Conservation (phyloP, 1,284 basidiomycete species). For the Moesziomyces antarcticus region DNA sequence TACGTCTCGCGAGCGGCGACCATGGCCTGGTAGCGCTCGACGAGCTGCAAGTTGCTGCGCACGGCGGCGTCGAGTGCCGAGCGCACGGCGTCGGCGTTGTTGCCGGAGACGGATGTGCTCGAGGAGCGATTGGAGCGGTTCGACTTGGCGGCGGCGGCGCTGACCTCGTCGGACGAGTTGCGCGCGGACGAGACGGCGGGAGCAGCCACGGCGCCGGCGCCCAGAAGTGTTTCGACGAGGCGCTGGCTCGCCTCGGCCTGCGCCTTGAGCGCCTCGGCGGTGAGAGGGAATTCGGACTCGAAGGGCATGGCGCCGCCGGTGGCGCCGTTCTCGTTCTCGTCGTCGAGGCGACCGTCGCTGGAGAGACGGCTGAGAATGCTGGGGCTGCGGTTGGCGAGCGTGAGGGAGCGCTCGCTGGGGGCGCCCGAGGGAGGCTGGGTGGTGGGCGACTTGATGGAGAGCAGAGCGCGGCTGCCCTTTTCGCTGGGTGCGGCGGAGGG, state of each 20-base stretch:
- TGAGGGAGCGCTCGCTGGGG: conserved; percentile 35
- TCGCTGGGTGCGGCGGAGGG: conserved; percentile 38
- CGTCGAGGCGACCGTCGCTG: conserved; percentile 40
- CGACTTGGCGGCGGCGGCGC: conserved; percentile 66
- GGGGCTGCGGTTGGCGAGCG: conserved; percentile 42
- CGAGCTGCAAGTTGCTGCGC: conserved; percentile 69
- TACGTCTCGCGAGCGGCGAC: conserved; percentile 83
- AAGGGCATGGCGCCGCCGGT: conserved; percentile 33
- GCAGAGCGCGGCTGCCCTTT: conserved; percentile 28
- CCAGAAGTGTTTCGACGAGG: conserved; percentile 33
- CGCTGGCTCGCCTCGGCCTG: conserved; percentile 47
- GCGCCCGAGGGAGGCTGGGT: conserved; percentile 41
- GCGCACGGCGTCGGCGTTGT: conserved; percentile 27
- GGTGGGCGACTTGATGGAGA: conserved; percentile 35
- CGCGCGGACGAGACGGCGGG: conserved; percentile 10
- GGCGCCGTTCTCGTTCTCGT: conserved; percentile 25
- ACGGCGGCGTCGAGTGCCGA: conserved; percentile 34
- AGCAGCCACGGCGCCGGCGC: conserved; percentile 4
- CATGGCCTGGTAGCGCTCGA: conserved; percentile 80
- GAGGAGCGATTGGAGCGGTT: conserved; percentile 72
- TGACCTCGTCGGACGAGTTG: conserved; percentile 23
- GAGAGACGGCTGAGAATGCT: conserved; percentile 47
- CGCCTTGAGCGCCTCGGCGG: conserved; percentile 47
- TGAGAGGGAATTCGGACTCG: conserved; percentile 42
- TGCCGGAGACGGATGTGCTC: conserved; percentile 15